Evolutionary conservation across 805 yeast species (phyloP), one percentile per base, ranked within the genome.

Genomic region (Candida vartiovaarae): DNA sequence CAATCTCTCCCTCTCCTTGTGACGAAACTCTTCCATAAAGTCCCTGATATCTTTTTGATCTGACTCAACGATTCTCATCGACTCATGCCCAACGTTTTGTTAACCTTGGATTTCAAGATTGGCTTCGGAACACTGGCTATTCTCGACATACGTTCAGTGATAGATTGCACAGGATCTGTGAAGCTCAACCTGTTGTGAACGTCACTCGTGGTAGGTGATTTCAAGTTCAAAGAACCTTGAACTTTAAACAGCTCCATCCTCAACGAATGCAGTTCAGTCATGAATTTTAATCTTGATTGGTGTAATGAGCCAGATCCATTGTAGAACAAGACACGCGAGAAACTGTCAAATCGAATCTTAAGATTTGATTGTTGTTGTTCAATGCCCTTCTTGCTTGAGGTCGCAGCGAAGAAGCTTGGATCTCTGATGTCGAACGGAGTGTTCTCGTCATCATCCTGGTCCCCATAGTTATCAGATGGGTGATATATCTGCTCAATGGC

Each of bases 321-420:
- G 39, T 46, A 49, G 34, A 49, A 49, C 29, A 46, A 38, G 23
- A 49, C 50, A 7, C 40, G 36, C 2, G 53, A 39, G 33, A 44
- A 44, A 1, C 33, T 29, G 30, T 43, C 44, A 36, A 49, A 49
- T 27, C 40, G 23, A 26, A 38, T 38, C n/a, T 20, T 38, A 15
- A 15, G 20, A 15, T 15, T 15, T 29, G 40, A 31, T 11, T 10
- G 6, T 26, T 9, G 25, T 6, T 10, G n/a, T 28, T n/a, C 26
- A 15, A 20, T 23, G 11, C 30, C 23, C 40, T 7, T 8, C 29
- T 5, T 24, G 8, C 5, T 7, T 25, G 38, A 8, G 11, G 15
- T 10, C 11, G 32, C 40, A 1, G 43, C 46, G 20, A 41, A 49
- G 36, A 44, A 49, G 8, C 25, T 11, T 6, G 48, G 44, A 26